Evolutionary conservation across 2,329 filamentous ascomycete species (phyloP).

Genomic region (Paecilomyces sp.): DNA sequence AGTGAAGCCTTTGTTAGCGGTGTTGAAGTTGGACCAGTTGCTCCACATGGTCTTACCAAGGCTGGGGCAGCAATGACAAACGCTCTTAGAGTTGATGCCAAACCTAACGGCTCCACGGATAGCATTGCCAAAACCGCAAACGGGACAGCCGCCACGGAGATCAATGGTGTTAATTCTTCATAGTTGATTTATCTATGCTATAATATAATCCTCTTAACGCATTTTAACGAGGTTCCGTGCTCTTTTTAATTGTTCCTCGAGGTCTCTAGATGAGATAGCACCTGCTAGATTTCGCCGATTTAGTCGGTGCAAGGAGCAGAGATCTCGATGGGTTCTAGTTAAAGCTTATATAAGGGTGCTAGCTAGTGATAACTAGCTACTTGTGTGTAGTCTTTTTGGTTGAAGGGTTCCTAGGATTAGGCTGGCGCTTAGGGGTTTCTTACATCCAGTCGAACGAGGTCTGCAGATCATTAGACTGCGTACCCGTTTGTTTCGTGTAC

Average conservation of each 20-base stretch:
- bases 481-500: too few species aligned
- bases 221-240: background rate
- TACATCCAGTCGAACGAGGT: too few species aligned
- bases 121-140: background rate
- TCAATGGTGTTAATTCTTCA: background rate
- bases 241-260: background rate
- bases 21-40: constrained; percentile 49
- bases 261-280: background rate
- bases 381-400: too few species aligned
- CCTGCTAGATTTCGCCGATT: too few species aligned
- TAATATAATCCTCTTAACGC: background rate
- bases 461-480: too few species aligned
- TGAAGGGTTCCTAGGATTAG: too few species aligned
- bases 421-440: too few species aligned
- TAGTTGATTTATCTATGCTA: background rate
- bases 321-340: too few species aligned
- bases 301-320: too few species aligned
- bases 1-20: constrained; percentile 78
- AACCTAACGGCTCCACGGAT: background rate
- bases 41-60: background rate
- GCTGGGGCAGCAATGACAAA: background rate
- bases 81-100: background rate
- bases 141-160: background rate
- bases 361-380: too few species aligned
- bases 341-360: too few species aligned